phyloP scores from a whole-genome alignment of 139 green algal species.

The Yamagishiella unicocca region DNA sequence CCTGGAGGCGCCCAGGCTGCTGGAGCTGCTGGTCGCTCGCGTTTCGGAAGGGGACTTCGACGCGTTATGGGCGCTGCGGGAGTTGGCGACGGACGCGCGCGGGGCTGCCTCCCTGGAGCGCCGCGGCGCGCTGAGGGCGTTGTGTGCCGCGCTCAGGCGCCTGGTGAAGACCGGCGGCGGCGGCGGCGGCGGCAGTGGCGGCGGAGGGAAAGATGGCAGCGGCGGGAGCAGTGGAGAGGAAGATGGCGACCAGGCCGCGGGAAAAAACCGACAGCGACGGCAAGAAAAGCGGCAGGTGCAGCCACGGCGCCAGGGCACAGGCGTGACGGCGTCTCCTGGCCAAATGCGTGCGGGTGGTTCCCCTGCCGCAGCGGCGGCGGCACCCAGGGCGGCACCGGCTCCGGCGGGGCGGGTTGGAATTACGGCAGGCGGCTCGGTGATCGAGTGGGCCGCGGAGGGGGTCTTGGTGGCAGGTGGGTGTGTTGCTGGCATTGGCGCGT shows the following conservation, averaged over 20 bases:
- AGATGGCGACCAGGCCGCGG: not conserved
- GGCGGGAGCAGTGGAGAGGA: not conserved
- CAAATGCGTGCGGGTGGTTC: no score
- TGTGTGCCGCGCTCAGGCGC: not conserved
- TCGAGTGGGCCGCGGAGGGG: not conserved
- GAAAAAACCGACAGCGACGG: not conserved
- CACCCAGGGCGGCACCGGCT: no score
- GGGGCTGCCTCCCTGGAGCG: not conserved
- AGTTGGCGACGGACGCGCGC: slow-evolving; percentile 8
- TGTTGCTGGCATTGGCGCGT: not conserved
- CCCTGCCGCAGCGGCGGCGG: no score
- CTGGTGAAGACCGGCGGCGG: not conserved
- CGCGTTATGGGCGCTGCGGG: slow-evolving; percentile 22
- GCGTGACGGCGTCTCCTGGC: no score
- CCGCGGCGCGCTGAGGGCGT: not conserved
- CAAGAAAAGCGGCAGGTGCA: not conserved
- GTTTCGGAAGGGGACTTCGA: not conserved
- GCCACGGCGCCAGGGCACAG: no score
- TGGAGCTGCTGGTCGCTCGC: not conserved
- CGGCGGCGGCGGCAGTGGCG: not conserved
- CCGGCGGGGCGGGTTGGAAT: not conserved
- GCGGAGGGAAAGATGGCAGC: not conserved
- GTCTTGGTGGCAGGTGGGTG: slow-evolving; percentile 24
- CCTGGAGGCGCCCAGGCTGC: not conserved
- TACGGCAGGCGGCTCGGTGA: not conserved